Evolutionary conservation across 148 eudicot genomes (phyloP), one percentile per base, ranked within the genome.

Genomic region (Spergularia bocconei): DNA sequence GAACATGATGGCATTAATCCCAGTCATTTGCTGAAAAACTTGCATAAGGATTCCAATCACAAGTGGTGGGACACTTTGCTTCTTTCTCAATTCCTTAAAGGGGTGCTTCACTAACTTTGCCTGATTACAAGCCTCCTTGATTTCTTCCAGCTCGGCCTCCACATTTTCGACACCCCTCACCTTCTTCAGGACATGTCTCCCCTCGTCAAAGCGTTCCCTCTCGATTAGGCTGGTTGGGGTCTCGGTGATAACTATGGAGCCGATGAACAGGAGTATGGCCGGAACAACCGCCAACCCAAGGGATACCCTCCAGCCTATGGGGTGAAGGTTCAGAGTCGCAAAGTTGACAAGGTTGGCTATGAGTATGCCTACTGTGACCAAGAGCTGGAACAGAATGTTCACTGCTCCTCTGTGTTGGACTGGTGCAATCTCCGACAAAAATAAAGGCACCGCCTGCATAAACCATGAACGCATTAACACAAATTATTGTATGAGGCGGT

Each of bases 1-100:
- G 60, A 88, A 88, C 92, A 88, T 88, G n/a, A 88, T 77, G 1
- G 88, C 92, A 51, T 88, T 88, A 14, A 88, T 88, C 48, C 92
- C 92, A 0, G 92, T 88, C 47, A 86, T 63, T 62, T 88, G 92
- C 62, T 88, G 92, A 79, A 88, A 88, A 0, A 88, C 73, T 56
- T 88, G 92, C 48, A 88, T 63, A 13, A 48, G 1, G 0, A 80
- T 69, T 6, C 76, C 84, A 6, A 86, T 80, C 5, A 84, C 44
- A 2, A 88, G 71, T 0, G 89, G 84, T 0, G 91, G 91, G 12
- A 78, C 39, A 52, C 88, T 81, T 0, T 77, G 39, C 9, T 63
- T 60, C 75, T 72, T 83, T 79, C 81, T 64, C 4, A 86, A 59
- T 6, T 84, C 85, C 86, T 63, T 88, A 67, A 81, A 84, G 0